Base-by-base conservation (phyloP, 2,329 filamentous ascomycete species). In the Coleophoma cylindrospora region DNA sequence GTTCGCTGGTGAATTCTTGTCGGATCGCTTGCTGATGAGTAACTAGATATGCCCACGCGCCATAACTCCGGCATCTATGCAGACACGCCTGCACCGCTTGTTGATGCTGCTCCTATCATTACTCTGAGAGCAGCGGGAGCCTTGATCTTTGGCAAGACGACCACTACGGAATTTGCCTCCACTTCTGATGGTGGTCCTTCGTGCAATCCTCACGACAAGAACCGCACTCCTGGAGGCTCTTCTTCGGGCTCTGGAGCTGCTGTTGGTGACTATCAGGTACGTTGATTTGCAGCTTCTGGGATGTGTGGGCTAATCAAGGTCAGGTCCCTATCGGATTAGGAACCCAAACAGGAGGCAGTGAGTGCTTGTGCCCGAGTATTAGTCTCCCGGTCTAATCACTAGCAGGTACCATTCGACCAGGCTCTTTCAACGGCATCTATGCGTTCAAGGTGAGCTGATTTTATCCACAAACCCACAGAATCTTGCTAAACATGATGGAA, bases 221-320 rank as follows among this genome's bases (percentile, higher is more conserved):
- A 50, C 0, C 71, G 74, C 4, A 87, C 84, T 0, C 84, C 84
- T 0, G 84, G 84, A 1, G 84, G 84, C 43, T 87, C 83, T 0
- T 86, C 82, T 0, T 81, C 82, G 0, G 84, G 85, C 0, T 86
- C 83, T 0, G 84, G 73, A 0, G 83, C 84, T 0, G 83, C 81
- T 0, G 83, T 88, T 0, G 83, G 70, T 7, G 84, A 87, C 54
- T 76, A 77, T 47, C 84, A 87, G 54, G 76, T 56, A 52, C n/a
- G 7, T 7, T 2, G 4, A 43, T 43, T n/a, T 19, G 7, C 5
- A 3, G 5, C 38, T 57, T 50, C 54, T 27, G 27, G 7, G 27
- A 19, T 27, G 3, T 27, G 27, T 27, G 27, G 3, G 7, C 27
- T 27, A 27, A 27, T 27, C 6, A 27, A 8, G 9, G 6, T 6